Conservation (phyloP, 768 basidiomycete genomes). For the Agaricus blazei region DNA sequence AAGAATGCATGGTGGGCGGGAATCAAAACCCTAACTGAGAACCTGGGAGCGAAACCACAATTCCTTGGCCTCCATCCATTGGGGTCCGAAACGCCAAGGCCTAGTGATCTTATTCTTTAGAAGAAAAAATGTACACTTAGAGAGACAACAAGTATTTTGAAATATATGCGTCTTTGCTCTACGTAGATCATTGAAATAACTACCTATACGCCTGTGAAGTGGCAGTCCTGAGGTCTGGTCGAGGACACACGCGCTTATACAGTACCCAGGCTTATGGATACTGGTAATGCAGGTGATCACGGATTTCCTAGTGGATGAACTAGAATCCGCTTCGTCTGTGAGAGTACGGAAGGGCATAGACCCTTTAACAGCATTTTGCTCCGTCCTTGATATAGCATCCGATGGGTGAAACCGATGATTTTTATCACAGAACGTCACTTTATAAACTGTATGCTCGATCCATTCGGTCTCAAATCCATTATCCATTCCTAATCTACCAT, state of each 20-base stretch:
- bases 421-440: no score
- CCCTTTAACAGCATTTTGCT: no score
- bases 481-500: neutral
- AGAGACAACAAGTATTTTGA: neutral
- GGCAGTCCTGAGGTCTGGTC: neutral
- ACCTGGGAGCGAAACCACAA: constrained; percentile 61
- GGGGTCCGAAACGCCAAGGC: no score
- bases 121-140: constrained; percentile 17
- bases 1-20: constrained; percentile 75
- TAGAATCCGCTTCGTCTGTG: no score
- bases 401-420: no score
- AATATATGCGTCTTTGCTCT: neutral
- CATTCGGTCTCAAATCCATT: neutral
- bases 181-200: neutral
- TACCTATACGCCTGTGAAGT: neutral
- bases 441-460: no score
- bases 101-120: neutral
- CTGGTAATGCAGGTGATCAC: no score
- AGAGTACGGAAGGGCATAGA: no score
- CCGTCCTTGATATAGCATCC: no score
- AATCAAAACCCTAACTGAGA: constrained; percentile 67
- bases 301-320: no score
- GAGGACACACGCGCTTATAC: no score
- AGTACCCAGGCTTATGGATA: no score
- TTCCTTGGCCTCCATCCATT: constrained; percentile 31